phyloP scores from a whole-genome alignment of 305 asterid genomes.

The Salvia sclarea region DNA sequence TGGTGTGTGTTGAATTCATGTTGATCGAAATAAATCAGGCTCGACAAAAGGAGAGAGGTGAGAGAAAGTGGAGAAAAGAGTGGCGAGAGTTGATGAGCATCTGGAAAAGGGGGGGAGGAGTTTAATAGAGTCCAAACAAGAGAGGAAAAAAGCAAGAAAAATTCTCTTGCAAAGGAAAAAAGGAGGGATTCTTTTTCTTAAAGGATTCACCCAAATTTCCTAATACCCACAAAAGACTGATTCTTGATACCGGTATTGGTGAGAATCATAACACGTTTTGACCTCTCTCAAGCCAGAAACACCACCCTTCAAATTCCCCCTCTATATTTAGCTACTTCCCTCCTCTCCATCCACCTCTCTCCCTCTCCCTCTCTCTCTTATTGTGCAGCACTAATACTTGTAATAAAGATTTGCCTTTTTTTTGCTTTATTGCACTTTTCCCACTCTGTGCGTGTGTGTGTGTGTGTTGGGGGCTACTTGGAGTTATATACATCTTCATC shows the following conservation, averaged over 20 bases:
- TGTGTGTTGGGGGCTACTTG: conserved; percentile 18
- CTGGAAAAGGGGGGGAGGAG: conserved; percentile 25
- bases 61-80: conserved; percentile 18
- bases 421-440: conserved; percentile 9
- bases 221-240: conserved; percentile 6
- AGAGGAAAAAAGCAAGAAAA: not conserved
- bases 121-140: conserved; percentile 7
- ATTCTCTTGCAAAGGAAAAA: not conserved
- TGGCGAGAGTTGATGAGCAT: conserved; percentile 36
- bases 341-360: conserved; percentile 39
- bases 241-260: conserved; percentile 34
- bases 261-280: conserved; percentile 42
- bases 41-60: not conserved
- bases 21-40: not conserved
- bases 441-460: conserved; percentile 23
- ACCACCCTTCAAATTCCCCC: conserved; percentile 29
- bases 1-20: not conserved
- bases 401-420: conserved; percentile 14
- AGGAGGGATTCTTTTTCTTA: not conserved
- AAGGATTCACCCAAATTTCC: not conserved
- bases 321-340: conserved; percentile 32
- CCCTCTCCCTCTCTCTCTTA: conserved; percentile 21
- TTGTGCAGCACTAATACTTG: not conserved
- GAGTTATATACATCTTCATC: conserved; percentile 10
- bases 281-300: conserved; percentile 33